Percentiles rank a stretch among this genome's conserved stretches.
Conservation (phyloP, 768 basidiomycete genomes). For the Boletellus ananas region DNA sequence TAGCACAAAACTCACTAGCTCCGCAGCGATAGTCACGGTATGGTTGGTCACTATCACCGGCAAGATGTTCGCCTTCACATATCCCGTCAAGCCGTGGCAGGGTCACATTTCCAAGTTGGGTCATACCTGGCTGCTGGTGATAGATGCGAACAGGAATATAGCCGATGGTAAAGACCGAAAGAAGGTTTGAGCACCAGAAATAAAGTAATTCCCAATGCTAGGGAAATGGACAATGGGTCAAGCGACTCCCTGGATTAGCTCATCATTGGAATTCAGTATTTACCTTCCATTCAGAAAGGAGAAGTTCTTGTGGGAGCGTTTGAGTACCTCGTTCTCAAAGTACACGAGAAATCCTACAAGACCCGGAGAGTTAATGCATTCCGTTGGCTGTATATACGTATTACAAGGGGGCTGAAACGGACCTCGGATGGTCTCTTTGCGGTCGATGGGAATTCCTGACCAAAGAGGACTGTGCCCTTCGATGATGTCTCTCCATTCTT, state of each 20-base stretch:
- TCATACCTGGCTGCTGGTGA: slow-evolving; percentile 69
- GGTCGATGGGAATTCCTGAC: slow-evolving; percentile 81
- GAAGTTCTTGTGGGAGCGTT: slow-evolving; percentile 90
- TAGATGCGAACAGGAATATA: slow-evolving; percentile 90
- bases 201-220: slow-evolving; percentile 87
- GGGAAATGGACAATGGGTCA: background rate
- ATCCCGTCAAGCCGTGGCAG: slow-evolving; percentile 10
- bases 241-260: background rate
- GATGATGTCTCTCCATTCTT: slow-evolving; percentile 90
- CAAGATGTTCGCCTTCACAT: slow-evolving; percentile 65
- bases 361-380: slow-evolving; percentile 1
- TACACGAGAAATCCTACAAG: slow-evolving; percentile 82
- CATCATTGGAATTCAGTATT: slow-evolving; percentile 2
- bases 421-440: slow-evolving; percentile 91
- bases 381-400: background rate
- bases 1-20: slow-evolving; percentile 55
- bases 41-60: slow-evolving; percentile 93
- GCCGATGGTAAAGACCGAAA: slow-evolving; percentile 92
- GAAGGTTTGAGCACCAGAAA: slow-evolving; percentile 85
- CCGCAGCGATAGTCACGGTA: slow-evolving; percentile 92
- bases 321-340: slow-evolving; percentile 85
- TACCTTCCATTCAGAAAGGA: slow-evolving; percentile 89
- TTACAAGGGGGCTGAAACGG: slow-evolving; percentile 10
- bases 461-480: slow-evolving; percentile 82
- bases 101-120: slow-evolving; percentile 9